Conservation (phyloP, 805 yeast species). For the Lipomyces sp. region DNA sequence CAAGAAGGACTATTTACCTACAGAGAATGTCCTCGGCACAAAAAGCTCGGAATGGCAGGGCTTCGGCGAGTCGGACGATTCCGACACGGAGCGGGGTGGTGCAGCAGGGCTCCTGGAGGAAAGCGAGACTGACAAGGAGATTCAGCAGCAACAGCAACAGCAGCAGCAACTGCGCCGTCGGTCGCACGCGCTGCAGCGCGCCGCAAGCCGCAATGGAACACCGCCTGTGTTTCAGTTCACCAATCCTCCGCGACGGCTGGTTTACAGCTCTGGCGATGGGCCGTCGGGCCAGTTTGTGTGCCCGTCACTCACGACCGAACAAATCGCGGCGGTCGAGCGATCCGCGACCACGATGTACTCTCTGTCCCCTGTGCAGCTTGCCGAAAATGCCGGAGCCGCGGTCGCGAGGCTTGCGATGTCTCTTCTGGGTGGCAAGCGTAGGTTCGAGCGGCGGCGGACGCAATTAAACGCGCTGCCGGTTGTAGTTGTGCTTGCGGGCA, state of each 20-base stretch:
- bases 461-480: conserved; percentile 80
- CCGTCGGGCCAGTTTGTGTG: conserved; percentile 19
- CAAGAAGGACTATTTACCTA: conserved; percentile 17
- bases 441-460: conserved; percentile 64
- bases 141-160: conserved; percentile 11
- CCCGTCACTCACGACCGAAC: conserved; percentile 64
- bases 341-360: conserved; percentile 53
- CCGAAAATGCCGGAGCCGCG: conserved; percentile 69
- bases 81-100: conserved; percentile 2
- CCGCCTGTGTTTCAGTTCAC: conserved; percentile 9
- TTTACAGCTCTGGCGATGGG: conserved; percentile 6
- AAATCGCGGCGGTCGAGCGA: conserved; percentile 71
- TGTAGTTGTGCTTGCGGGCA: conserved; percentile 67
- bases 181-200: conserved; percentile 8
- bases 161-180: conserved; percentile 14
- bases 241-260: conserved; percentile 9
- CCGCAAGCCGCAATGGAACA: conserved; percentile 11
- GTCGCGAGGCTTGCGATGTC: conserved; percentile 57
- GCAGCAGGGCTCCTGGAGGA: conserved; percentile 6
- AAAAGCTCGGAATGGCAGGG: conserved; percentile 16
- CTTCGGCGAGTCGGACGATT: conserved; percentile 9
- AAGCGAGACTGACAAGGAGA: conserved; percentile 21
- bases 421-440: conserved; percentile 64
- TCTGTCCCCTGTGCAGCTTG: conserved; percentile 44
- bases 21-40: conserved; percentile 24